A percentile compares a stretch with the other conserved stretches of the same genome.
Conservation (phyloP, 176 grass and related monocot genomes). For the Carex parvula region DNA sequence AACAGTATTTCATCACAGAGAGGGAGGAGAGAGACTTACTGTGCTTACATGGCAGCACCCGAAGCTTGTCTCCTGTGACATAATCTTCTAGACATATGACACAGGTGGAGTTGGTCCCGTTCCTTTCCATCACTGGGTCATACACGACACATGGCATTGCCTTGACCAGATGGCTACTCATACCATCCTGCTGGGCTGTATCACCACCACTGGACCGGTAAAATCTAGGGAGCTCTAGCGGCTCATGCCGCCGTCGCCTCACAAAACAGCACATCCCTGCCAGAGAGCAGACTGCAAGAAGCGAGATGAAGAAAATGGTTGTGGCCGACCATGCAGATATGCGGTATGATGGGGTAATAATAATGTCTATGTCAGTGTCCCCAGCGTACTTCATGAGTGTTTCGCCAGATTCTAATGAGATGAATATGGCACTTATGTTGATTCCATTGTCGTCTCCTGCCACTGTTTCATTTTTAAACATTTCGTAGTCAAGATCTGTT, state of each 20-base stretch:
- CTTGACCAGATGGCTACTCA: constrained; percentile 83
- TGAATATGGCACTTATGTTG: constrained; percentile 69
- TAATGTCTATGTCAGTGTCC: constrained; percentile 46
- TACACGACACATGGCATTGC: constrained; percentile 89
- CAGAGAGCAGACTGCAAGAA: constrained; percentile 83
- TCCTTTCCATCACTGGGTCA: constrained; percentile 66
- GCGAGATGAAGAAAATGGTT: constrained; percentile 76
- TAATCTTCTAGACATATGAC: constrained; percentile 99
- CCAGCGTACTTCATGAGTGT: constrained; percentile 54
- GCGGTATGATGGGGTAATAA: constrained; percentile 55
- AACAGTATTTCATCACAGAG: neutral
- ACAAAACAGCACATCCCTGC: constrained; percentile 79
- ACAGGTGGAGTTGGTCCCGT: constrained; percentile 73
- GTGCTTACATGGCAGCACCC: constrained; percentile 77
- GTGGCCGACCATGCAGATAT: constrained; percentile 74
- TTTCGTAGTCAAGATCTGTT: neutral
- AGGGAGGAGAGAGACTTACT: constrained; percentile 53
- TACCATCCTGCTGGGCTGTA: constrained; percentile 52
- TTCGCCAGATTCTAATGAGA: constrained; percentile 68
- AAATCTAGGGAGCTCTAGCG: constrained; percentile 36
- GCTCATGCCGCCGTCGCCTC: constrained; percentile 53
- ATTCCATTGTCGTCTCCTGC: constrained; percentile 63
- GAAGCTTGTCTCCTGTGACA: constrained; percentile 63
- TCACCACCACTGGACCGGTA: constrained; percentile 28
- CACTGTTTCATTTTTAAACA: constrained; percentile 56